Evolutionary conservation across 176 grass and related monocot genomes (phyloP).

Genomic region (Aegilops longissima): DNA sequence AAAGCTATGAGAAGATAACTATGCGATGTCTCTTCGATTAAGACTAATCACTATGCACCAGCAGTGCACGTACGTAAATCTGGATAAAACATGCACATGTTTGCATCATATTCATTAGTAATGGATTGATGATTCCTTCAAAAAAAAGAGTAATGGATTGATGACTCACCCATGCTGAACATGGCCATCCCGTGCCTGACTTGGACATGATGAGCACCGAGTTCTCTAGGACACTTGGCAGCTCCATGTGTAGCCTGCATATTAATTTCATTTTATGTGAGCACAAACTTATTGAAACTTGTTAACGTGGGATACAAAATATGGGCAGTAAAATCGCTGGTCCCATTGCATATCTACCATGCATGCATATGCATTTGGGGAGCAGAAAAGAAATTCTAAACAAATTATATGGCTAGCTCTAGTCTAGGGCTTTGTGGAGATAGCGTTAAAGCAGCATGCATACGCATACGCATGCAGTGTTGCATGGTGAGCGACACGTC

Average conservation of each 20-base stretch:
- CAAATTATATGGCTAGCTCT: background rate
- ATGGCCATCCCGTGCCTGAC: conserved; percentile 91
- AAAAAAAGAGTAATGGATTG: too few relatives aligned
- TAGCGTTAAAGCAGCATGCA: conserved; percentile 6
- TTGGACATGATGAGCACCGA: conserved; percentile 93
- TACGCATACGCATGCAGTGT: background rate
- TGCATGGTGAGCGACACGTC: conserved; percentile 25
- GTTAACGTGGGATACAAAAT: background rate
- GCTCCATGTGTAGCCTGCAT: conserved; percentile 66
- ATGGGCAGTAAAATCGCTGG: background rate
- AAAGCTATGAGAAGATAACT: background rate
- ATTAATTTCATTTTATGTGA: too few relatives aligned
- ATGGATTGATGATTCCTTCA: too few relatives aligned
- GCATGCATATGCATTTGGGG: conserved; percentile 9
- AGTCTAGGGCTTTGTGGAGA: background rate
- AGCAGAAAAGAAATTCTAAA: background rate
- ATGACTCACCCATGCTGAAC: conserved; percentile 84
- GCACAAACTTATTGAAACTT: background rate
- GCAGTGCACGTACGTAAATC: background rate
- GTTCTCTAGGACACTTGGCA: conserved; percentile 70
- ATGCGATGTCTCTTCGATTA: background rate
- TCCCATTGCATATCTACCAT: background rate
- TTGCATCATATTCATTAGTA: background rate
- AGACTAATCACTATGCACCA: background rate
- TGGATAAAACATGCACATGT: background rate